Percentiles rank a stretch among this genome's conserved stretches.
phyloP scores from a whole-genome alignment of 2,329 filamentous ascomycete species.

The Neoascochyta sp. region DNA sequence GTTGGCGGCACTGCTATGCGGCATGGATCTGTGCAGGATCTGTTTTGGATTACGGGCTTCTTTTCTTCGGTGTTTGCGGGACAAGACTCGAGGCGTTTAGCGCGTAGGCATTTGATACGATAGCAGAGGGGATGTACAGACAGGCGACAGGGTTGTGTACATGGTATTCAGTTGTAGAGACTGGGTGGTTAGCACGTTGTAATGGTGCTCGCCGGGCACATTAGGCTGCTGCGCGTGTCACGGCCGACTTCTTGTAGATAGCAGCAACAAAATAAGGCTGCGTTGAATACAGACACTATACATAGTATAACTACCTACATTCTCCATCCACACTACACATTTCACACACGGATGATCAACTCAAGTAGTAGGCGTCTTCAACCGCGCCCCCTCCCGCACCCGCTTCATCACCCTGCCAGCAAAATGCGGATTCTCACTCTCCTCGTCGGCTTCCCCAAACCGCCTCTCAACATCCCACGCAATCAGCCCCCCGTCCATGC shows the following conservation, averaged over 20 bases:
- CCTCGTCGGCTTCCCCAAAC: conserved; percentile 10
- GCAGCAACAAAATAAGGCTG: too few relatives aligned
- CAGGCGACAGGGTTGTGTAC: conserved; percentile 5
- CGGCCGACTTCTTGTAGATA: too few relatives aligned
- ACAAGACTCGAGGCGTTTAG: too few relatives aligned
- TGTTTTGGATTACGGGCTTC: conserved; percentile 12
- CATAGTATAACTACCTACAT: too few relatives aligned
- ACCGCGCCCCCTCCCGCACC: conserved; percentile 1
- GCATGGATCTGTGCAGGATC: conserved; percentile 8
- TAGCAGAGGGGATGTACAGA: conserved; percentile 4
- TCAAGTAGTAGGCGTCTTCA: conserved; percentile 2
- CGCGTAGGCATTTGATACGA: conserved; percentile 3
- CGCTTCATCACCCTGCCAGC: too few relatives aligned
- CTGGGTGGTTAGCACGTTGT: too few relatives aligned
- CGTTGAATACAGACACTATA: too few relatives aligned
- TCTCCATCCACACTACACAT: too few relatives aligned
- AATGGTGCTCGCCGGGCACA: too few relatives aligned
- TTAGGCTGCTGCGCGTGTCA: too few relatives aligned
- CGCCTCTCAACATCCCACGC: conserved; percentile 16
- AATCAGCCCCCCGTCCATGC: conserved; percentile 18
- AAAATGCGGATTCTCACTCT: conserved; percentile 20
- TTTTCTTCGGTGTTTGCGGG: conserved; percentile 2
- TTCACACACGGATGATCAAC: too few relatives aligned
- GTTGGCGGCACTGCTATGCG: conserved; percentile 5
- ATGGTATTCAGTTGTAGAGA: too few relatives aligned